These are phyloP conservation scores for Pleodorina starrii DNA, from an alignment of 139 green algal species.

Conservation along the genomic window DNA sequence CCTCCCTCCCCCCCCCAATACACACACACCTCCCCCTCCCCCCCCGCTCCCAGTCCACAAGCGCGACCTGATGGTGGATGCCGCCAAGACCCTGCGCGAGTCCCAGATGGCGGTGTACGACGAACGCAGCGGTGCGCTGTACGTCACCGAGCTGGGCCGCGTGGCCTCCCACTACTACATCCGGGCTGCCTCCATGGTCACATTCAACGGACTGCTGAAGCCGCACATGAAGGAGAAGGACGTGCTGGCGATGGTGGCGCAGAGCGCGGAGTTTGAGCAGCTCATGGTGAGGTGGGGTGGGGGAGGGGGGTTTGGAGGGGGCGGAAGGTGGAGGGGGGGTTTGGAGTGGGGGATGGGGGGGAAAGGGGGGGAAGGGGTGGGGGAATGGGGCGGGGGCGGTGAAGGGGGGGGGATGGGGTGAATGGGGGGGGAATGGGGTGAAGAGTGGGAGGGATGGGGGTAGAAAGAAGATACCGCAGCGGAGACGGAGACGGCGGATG, in stretches of 20 bases:
- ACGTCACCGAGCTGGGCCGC: conserved; percentile 94
- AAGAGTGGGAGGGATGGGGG: too few species aligned
- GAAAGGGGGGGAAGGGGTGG: not conserved
- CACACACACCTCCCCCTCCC: too few species aligned
- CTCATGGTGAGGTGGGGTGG: conserved; percentile 77
- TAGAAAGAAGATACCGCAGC: too few species aligned
- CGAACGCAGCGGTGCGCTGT: conserved; percentile 86
- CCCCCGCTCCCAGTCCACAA: conserved; percentile 65
- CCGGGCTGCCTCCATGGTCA: conserved; percentile 68
- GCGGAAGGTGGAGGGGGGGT: conserved; percentile 44
- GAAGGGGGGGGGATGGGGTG: not conserved
- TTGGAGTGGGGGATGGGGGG: not conserved
- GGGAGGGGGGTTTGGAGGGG: not conserved
- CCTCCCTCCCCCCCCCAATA: too few species aligned
- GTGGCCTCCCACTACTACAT: conserved; percentile 97
- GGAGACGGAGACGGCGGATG: too few species aligned
- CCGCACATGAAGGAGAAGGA: conserved; percentile 86
- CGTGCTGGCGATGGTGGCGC: conserved; percentile 88
- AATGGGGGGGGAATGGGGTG: not conserved
- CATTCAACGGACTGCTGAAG: conserved; percentile 91
- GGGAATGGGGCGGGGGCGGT: not conserved
- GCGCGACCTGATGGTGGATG: conserved; percentile 65
- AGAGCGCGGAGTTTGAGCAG: conserved; percentile 95
- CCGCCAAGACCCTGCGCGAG: conserved; percentile 57
- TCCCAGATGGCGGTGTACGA: conserved; percentile 94